phyloP scores from a whole-genome alignment of 2,329 filamentous ascomycete genomes.

The Metarhizium sp. region DNA sequence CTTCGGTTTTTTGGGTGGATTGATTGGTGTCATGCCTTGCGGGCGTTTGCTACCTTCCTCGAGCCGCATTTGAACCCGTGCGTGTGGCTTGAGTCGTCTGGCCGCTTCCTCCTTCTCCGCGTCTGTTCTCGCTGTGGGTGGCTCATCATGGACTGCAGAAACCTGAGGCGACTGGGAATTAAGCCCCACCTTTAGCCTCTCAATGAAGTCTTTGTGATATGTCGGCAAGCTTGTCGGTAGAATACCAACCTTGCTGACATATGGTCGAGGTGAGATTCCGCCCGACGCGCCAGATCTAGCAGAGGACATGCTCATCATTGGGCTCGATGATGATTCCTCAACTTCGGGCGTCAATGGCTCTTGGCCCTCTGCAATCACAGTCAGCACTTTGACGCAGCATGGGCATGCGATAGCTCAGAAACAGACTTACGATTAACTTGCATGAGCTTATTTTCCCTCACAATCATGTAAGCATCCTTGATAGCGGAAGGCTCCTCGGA shows the following conservation, averaged over 20 bases:
- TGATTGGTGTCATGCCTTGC: slow-evolving; percentile 53
- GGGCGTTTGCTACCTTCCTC: slow-evolving; percentile 54
- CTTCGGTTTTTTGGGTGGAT: slow-evolving; percentile 60
- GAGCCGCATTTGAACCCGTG: slow-evolving; percentile 58
- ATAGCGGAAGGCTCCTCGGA: slow-evolving; percentile 93
- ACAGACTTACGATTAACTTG: slow-evolving; percentile 71
- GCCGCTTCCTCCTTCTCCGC: slow-evolving; percentile 76
- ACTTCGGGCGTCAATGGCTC: slow-evolving; percentile 24
- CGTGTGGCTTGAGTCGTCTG: slow-evolving; percentile 77
- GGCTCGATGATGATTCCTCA: slow-evolving; percentile 34
- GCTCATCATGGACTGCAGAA: slow-evolving; percentile 37
- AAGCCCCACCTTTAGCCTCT: slow-evolving; percentile 50
- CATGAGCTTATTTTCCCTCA: slow-evolving; percentile 97
- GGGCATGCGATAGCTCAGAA: slow-evolving; percentile 2
- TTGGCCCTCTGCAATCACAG: slow-evolving; percentile 19
- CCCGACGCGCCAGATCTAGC: slow-evolving; percentile 43
- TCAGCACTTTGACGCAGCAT: slow-evolving; percentile 18
- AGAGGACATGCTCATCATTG: slow-evolving; percentile 45
- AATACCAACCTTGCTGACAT: slow-evolving; percentile 81
- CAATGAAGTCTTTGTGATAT: slow-evolving; percentile 86
- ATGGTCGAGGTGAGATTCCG: slow-evolving; percentile 40
- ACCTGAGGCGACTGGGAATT: slow-evolving; percentile 32
- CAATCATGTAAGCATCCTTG: slow-evolving; percentile 97
- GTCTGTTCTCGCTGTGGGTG: slow-evolving; percentile 43
- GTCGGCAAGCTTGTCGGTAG: slow-evolving; percentile 83